These are phyloP conservation scores for Straminergon stramineum DNA, from an alignment of 225 moss, liverwort and hornwort genomes.

Conservation along the genomic window DNA sequence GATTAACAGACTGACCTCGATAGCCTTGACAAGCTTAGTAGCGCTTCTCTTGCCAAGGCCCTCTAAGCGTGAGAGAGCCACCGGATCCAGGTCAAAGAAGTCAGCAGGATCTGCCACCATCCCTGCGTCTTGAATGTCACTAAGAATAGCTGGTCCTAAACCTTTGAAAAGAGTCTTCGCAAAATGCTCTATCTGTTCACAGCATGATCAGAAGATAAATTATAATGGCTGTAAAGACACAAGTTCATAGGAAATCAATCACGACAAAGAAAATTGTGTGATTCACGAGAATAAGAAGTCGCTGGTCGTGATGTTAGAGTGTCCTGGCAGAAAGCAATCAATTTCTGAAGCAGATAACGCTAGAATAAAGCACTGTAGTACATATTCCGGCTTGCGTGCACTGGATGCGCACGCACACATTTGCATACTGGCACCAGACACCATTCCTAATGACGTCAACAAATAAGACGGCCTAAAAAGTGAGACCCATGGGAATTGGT, in stretches of 20 bases:
- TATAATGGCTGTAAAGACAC: neutral
- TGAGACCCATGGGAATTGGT: neutral
- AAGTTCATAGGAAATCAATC: neutral
- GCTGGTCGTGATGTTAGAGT: neutral
- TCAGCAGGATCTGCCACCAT: constrained; percentile 65
- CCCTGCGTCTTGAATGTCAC: constrained; percentile 57
- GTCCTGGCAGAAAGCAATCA: neutral
- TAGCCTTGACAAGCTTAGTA: constrained; percentile 51
- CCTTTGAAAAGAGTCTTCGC: constrained; percentile 70
- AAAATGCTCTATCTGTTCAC: constrained; percentile 70
- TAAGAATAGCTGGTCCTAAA: constrained; percentile 55
- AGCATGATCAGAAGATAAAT: neutral
- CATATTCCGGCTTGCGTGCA: neutral
- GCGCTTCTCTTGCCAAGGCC: constrained; percentile 69
- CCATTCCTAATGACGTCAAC: neutral
- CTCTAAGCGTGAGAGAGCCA: constrained; percentile 38
- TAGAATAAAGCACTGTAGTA: neutral
- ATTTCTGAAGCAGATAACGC: neutral
- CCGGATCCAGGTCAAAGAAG: constrained; percentile 46
- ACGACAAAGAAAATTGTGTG: neutral
- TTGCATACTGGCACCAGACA: neutral
- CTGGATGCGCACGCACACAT: neutral
- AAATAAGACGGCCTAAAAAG: neutral
- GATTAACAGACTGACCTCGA: constrained; percentile 42
- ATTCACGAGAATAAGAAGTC: neutral